Evolutionary conservation across 768 basidiomycete species (phyloP), one percentile per base, ranked within the genome.

Genomic region (Podaxis pistillaris): DNA sequence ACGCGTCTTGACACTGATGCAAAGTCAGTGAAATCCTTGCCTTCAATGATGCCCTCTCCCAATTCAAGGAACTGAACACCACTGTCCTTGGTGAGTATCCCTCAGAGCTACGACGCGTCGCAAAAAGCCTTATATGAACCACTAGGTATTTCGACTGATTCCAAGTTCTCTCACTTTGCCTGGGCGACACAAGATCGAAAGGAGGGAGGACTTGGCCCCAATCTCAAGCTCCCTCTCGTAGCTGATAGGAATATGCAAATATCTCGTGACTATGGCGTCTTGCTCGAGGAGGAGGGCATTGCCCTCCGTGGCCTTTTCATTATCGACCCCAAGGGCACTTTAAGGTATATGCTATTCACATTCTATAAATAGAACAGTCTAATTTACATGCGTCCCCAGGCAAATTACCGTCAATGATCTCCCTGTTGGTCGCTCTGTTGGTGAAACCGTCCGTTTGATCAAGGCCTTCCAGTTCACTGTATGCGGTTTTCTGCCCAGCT

Each of bases 381-480:
- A 62, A 46, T 19, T 26, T 33, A 33, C 22, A 33, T 38, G 19
- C 53, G n/a, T 36, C 17, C 62, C 28, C 47, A 90, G 89, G 64
- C 89, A 93, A 80, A 89, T 91, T 67, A 93, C 92, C 59, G 80
- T 96, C 64, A 96, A 96, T 72, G 95, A 97, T 74, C 83, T 96
- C 44, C 93, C 94, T 13, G 94, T 96, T 54, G 95, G 95, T n/a
- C 91, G 95, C 58, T 94, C 93, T 2, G 94, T 96, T 58, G 94
- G 94, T 40, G 95, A 97, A 79, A 95, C 94, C 1, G 68, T 95
- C 58, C 90, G 95, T 63, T 86, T 97, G 54, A 79, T 97, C 77
- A 88, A 96, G 75, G 95, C 95, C 22, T 95, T 96, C 89, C 94
- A 96, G 71, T 94, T 90, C 75, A 86, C 86, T 12, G 91, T 92